Percentiles rank a stretch among this genome's conserved stretches.
phyloP scores from a whole-genome alignment of 495 filamentous ascomycete species.

The Penicillium fimorum region DNA sequence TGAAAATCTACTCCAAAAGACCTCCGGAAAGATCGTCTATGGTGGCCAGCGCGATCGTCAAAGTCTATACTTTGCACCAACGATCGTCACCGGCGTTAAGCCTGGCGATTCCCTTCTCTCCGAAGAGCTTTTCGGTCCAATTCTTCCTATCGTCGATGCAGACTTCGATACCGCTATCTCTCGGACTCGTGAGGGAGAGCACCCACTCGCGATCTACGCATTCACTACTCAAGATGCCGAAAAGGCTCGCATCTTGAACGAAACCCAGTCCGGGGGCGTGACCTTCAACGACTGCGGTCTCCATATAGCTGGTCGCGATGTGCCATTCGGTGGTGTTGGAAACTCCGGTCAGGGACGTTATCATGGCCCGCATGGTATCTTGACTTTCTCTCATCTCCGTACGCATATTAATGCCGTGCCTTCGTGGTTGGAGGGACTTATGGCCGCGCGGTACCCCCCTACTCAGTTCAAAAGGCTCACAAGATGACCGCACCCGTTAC shows the following conservation, averaged over 20 bases:
- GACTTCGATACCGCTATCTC: constrained; percentile 69
- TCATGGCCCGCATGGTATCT: constrained; percentile 72
- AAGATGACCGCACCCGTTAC: constrained; percentile 53
- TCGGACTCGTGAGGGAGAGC: constrained; percentile 61
- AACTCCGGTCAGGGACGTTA: constrained; percentile 73
- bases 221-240: constrained; percentile 68
- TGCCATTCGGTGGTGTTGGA: constrained; percentile 83
- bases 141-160: constrained; percentile 70
- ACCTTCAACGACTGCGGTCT: constrained; percentile 74
- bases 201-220: constrained; percentile 66
- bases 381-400: constrained; percentile 71
- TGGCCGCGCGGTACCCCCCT: constrained; percentile 74
- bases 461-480: constrained; percentile 50
- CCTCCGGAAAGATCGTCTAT: constrained; percentile 70
- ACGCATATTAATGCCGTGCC: constrained; percentile 42
- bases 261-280: constrained; percentile 67
- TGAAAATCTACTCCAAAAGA: constrained; percentile 70
- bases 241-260: constrained; percentile 58
- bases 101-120: constrained; percentile 65
- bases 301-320: constrained; percentile 58
- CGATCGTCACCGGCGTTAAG: constrained; percentile 67
- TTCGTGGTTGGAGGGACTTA: constrained; percentile 53
- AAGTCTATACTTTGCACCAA: constrained; percentile 73
- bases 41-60: constrained; percentile 67
- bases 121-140: constrained; percentile 82